Evolutionary conservation across 495 filamentous ascomycete species (phyloP).

Genomic region (Hyphodiscus hymeniophilus): DNA sequence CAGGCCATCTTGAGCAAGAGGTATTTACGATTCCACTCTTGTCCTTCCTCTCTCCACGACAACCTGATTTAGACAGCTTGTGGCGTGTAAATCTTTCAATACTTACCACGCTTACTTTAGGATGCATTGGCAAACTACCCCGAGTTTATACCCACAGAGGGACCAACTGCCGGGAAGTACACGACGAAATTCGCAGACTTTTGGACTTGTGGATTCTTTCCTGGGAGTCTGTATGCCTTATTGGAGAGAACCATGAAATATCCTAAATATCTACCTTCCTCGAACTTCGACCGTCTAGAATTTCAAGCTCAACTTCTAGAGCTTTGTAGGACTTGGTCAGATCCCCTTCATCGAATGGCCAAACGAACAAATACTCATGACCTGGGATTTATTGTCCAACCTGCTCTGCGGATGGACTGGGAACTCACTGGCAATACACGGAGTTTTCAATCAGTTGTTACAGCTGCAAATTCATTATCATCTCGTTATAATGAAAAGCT

Average conservation of each 20-base stretch:
- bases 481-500: conserved; percentile 24
- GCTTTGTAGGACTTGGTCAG: conserved; percentile 22
- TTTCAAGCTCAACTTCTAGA: conserved; percentile 6
- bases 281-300: conserved; percentile 8
- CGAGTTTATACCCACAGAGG: conserved; percentile 24
- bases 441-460: conserved; percentile 22
- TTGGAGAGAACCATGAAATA: conserved; percentile 10
- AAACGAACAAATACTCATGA: conserved; percentile 29
- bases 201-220: conserved; percentile 36
- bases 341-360: conserved; percentile 29
- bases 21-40: too few relatives aligned
- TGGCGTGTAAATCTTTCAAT: background rate
- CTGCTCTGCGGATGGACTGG: conserved; percentile 26
- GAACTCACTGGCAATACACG: conserved; percentile 23
- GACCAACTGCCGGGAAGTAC: conserved; percentile 23
- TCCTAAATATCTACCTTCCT: background rate
- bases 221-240: conserved; percentile 29
- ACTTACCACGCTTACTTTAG: background rate
- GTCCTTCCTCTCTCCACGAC: too few relatives aligned
- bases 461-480: conserved; percentile 27
- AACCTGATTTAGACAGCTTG: background rate
- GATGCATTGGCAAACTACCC: conserved; percentile 16
- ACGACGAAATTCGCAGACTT: conserved; percentile 26
- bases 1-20: background rate
- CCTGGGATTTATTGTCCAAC: conserved; percentile 33